A percentile compares a stretch with the other conserved stretches of the same genome.
These are phyloP conservation scores for Aaosphaeria arxii DNA, from an alignment of 2,329 filamentous ascomycete species.

Conservation along the genomic window DNA sequence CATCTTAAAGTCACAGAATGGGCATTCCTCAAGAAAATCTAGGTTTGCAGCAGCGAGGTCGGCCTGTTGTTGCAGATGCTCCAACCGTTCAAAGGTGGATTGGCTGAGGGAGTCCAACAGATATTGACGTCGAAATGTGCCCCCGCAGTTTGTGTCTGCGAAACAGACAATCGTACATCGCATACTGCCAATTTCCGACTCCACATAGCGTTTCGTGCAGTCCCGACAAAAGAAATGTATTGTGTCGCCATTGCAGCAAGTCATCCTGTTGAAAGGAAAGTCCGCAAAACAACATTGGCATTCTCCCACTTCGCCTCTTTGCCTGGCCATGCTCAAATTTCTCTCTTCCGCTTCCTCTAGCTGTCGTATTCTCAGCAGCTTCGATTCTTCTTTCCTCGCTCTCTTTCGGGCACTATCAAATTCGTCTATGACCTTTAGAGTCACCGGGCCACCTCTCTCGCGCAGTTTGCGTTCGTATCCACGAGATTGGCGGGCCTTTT, in stretches of 20 bases:
- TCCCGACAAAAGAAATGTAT: constrained; percentile 67
- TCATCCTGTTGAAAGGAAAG: constrained; percentile 63
- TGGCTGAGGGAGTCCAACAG: constrained; percentile 57
- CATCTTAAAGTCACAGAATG: constrained; percentile 78
- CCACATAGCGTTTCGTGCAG: constrained; percentile 65
- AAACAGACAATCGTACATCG: constrained; percentile 69
- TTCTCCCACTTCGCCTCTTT: constrained; percentile 54
- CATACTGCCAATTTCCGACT: constrained; percentile 65
- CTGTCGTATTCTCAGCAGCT: constrained; percentile 24
- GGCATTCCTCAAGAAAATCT: constrained; percentile 71
- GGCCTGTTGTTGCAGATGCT: constrained; percentile 68
- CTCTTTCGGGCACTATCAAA: constrained; percentile 28
- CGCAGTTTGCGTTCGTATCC: constrained; percentile 6
- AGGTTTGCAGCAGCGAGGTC: constrained; percentile 67
- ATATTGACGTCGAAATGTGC: constrained; percentile 57
- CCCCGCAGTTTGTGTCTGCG: constrained; percentile 58
- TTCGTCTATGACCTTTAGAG: neutral
- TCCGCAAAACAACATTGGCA: constrained; percentile 70
- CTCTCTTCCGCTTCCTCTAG: constrained; percentile 27
- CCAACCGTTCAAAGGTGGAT: constrained; percentile 60
- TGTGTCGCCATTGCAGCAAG: constrained; percentile 60
- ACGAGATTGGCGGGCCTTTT: constrained; percentile 17
- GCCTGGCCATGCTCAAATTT: constrained; percentile 28
- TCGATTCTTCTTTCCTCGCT: constrained; percentile 18
- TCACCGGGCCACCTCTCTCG: neutral